phyloP scores from a whole-genome alignment of 2,329 filamentous ascomycete species.

The Harringtonia aguacate region DNA sequence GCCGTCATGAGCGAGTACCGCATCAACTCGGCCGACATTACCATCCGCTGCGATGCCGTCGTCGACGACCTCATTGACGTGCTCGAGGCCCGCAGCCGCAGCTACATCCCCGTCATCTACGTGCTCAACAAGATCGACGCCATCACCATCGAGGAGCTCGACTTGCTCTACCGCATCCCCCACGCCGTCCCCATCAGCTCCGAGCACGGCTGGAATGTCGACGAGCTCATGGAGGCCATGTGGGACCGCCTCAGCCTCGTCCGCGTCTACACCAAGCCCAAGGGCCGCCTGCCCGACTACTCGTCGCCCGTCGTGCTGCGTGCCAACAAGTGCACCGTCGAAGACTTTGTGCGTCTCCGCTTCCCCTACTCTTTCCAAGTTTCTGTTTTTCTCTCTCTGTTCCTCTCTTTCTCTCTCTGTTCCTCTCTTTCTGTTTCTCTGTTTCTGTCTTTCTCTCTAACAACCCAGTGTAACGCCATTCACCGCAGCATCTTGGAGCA shows the following conservation, averaged over 20 bases:
- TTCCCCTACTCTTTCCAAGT: neutral
- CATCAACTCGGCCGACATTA: slow-evolving; percentile 93
- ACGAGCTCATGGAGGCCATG: slow-evolving; percentile 95
- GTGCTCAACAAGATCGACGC: slow-evolving; percentile 98
- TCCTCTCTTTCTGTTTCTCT: neutral
- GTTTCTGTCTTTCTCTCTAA: neutral
- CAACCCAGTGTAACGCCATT: slow-evolving; percentile 80
- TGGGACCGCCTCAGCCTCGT: slow-evolving; percentile 89
- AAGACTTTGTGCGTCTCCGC: slow-evolving; percentile 78
- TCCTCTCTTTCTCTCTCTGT: neutral
- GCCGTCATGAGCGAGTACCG: slow-evolving; percentile 96
- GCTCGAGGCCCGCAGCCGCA: slow-evolving; percentile 84
- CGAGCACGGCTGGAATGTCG: slow-evolving; percentile 95
- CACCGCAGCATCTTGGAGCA: slow-evolving; percentile 93
- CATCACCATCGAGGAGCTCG: slow-evolving; percentile 94
- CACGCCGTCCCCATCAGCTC: slow-evolving; percentile 96
- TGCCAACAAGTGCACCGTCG: slow-evolving; percentile 72
- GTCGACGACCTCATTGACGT: slow-evolving; percentile 96
- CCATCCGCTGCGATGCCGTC: slow-evolving; percentile 94
- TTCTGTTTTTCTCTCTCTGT: neutral
- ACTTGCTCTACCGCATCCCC: slow-evolving; percentile 90
- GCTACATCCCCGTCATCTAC: slow-evolving; percentile 98
- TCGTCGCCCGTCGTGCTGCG: slow-evolving; percentile 81
- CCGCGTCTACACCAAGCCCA: slow-evolving; percentile 95
- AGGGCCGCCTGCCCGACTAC: slow-evolving; percentile 91